A percentile compares a stretch with the other conserved stretches of the same genome.
phyloP scores from a whole-genome alignment of 371 early-diverging fungal species.

The Mortierella sp. region DNA sequence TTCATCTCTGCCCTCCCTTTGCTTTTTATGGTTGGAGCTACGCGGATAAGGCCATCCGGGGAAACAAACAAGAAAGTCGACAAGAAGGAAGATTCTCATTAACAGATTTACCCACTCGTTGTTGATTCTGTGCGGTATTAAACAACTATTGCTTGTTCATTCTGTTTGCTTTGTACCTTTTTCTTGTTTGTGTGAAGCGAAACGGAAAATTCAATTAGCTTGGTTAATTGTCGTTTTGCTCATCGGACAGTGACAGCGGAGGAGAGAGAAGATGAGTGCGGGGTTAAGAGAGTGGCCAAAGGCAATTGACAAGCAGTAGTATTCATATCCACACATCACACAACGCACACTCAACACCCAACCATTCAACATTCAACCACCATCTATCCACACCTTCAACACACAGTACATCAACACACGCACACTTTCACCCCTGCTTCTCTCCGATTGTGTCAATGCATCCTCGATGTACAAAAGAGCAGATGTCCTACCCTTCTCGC shows the following conservation, averaged over 20 bases:
- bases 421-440: background rate
- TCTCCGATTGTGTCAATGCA: background rate
- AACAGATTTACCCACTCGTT: background rate
- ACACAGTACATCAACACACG: background rate
- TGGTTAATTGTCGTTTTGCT: too few species aligned
- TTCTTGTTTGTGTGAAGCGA: background rate
- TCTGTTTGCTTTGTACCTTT: background rate
- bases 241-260: too few species aligned
- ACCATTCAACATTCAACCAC: background rate
- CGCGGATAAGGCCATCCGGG: constrained; percentile 7
- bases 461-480: background rate
- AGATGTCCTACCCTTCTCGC: background rate
- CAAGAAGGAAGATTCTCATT: background rate
- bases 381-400: background rate
- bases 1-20: background rate
- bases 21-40: background rate
- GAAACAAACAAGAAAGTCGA: background rate
- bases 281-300: too few species aligned
- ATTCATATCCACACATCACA: too few species aligned
- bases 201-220: background rate
- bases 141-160: background rate
- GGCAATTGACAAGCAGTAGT: too few species aligned
- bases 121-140: background rate
- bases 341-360: too few species aligned
- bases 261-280: too few species aligned